Conservation (phyloP, 305 asterid genomes). For the Solanum hybrid region DNA sequence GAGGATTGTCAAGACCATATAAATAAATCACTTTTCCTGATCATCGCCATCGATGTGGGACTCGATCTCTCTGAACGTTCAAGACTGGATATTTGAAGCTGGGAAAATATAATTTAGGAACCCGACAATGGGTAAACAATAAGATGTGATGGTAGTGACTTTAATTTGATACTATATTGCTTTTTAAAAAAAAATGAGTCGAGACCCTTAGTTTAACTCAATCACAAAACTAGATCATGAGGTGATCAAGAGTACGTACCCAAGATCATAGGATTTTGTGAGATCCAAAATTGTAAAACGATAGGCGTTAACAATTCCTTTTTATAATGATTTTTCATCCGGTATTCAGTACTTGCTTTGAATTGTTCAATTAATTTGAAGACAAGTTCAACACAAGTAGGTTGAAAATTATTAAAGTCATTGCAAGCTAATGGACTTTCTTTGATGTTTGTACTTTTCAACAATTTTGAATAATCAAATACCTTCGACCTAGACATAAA, state of each 20-base stretch:
- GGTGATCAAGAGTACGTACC: too few species aligned
- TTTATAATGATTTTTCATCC: too few species aligned
- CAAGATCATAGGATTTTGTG: too few species aligned
- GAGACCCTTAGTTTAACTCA: too few species aligned
- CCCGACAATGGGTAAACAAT: neutral
- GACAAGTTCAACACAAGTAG: neutral
- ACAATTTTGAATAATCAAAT: neutral
- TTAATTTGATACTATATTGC: neutral
- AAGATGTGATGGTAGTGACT: too few species aligned
- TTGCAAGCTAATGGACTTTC: too few species aligned
- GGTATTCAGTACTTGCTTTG: neutral
- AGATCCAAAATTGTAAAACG: too few species aligned
- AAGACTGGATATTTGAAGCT: too few species aligned
- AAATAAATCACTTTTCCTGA: too few species aligned
- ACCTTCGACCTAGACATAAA: neutral
- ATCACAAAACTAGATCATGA: neutral
- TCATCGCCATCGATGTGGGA: neutral
- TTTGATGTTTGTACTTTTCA: neutral
- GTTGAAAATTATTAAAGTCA: neutral
- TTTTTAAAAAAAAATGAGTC: fast-evolving
- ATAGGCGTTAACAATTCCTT: fast-evolving
- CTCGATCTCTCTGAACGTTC: too few species aligned
- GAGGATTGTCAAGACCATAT: neutral
- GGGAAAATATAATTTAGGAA: neutral
- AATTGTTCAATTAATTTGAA: neutral